Base-by-base conservation (phyloP, 225 moss, liverwort and hornwort species). In the Polytrichum formosum region DNA sequence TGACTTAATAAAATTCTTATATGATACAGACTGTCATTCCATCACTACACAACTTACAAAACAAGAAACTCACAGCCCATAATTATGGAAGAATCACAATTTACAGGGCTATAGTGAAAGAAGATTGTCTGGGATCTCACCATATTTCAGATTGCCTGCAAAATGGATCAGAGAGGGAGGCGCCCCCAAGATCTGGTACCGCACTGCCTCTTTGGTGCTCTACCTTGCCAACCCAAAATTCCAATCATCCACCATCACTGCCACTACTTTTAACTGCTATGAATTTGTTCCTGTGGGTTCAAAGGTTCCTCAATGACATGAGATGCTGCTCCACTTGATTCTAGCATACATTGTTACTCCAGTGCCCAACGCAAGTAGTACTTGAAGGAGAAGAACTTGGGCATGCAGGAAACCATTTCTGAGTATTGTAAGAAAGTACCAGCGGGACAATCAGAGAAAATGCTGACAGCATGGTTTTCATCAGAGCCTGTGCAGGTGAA, bases 91-190 rank as follows among this genome's bases (percentile, higher is more conserved):
- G 13, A 46, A 46, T 46, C 46, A 13, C 46, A 46, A 46, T 46
- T 46, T 46, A 46, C 3, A 46, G 46, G 46, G 13, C 46, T 4
- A 46, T 46, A 46, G 13, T 13, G 10, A 46, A 46, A 2, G 46
- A 58, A 56, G 19, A 2, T 56, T n/a, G 56, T 19, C 25, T 53
- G 61, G 29, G 18, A 70, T 82, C 92, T 84, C 70, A 97, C 96
- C 93, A 63, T 94, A 97, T 78, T 97, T 97, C 64, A 97, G 82
- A 76, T 97, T 94, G 63, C 94, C 94, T 37, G 79, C 88, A 65
- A 92, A 94, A 68, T 91, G 86, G 69, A 94, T 82, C 61, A 84
- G 69, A 73, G 80, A 83, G 46, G 94, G 89, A 72, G 80, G 64
- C 22, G 88, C 92, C 53, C 97, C 97, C 59, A 97, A 75, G 69